phyloP scores from a whole-genome alignment of 768 basidiomycete species.

The Boletellus ananiceps region DNA sequence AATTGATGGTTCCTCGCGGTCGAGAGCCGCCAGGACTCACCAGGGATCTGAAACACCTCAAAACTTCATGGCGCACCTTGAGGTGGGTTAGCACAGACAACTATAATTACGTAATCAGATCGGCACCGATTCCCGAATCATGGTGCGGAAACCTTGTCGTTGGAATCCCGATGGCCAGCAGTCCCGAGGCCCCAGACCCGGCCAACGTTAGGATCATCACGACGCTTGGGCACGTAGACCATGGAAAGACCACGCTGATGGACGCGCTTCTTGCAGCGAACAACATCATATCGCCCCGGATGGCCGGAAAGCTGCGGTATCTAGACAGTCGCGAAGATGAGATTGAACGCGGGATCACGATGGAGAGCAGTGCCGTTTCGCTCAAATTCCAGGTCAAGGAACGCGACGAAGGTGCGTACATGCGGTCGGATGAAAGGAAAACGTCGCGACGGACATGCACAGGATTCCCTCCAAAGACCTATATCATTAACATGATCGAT shows the following conservation, averaged over 20 bases:
- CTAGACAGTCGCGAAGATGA: constrained; percentile 96
- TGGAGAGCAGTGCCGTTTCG: constrained; percentile 96
- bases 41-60: too few relatives aligned
- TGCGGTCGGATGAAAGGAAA: constrained; percentile 4
- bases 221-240: constrained; percentile 87
- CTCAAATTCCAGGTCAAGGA: constrained; percentile 81
- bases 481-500: constrained; percentile 93
- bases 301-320: constrained; percentile 96
- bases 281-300: constrained; percentile 90
- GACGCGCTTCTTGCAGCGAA: constrained; percentile 94
- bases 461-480: constrained; percentile 63
- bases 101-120: too few relatives aligned
- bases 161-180: constrained; percentile 16
- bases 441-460: constrained; percentile 34
- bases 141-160: too few relatives aligned
- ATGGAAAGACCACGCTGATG: constrained; percentile 95
- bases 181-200: constrained; percentile 27
- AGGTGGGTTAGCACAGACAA: too few relatives aligned
- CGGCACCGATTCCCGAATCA: too few relatives aligned
- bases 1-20: too few relatives aligned
- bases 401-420: constrained; percentile 54
- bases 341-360: constrained; percentile 95
- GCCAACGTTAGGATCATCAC: constrained; percentile 71
- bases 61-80: too few relatives aligned
- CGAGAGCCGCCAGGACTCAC: too few relatives aligned